Base-by-base conservation (phyloP, 2,329 filamentous ascomycete species). In the Aspergillus sclerotialis region DNA sequence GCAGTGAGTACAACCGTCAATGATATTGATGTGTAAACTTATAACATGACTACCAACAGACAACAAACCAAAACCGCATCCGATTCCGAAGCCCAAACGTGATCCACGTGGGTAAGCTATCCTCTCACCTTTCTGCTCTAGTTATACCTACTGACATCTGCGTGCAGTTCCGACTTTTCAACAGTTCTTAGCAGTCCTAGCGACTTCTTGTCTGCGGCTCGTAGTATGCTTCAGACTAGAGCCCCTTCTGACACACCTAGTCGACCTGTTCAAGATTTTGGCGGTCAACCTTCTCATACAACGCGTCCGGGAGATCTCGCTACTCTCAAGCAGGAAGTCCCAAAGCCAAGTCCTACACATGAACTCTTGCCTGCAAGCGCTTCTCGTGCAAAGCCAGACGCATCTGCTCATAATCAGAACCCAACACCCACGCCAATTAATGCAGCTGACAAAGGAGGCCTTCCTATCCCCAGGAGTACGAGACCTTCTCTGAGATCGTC, bases 171-270 rank as follows among this genome's bases (percentile, higher is more conserved):
- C 17, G 32, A 38, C 15, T 43, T 35, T 33, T 11, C 35, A 19
- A 29, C 21, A 28, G 27, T 34, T 17, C 35, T 50, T 15, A 42
- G 43, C 28, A 29, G 32, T 17, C 42, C 47, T 28, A 38, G 42
- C 17, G 30, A 29, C 19, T 50, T 50, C 19, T 28, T 49, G 12
- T 36, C 36, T 16, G 38, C 15, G 14, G 44, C 44, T 35, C 40
- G 45, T 28, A 35, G 26, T 12, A 9, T 43, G 5, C 19, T 37
- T 25, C 32, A 14, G 10, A 26, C 34, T 18, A 41, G 25, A 23
- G 17, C 34, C 32, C n/a, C 28, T n/a, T 12, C 16, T 21, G 14
- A 19, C 23, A n/a, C 32, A 17, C 18, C 24, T 33, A 17, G 23
- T 23, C 13, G 27, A 14, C 11, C 18, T 8, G 15, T 23, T 7